phyloP scores from a whole-genome alignment of 2,329 filamentous ascomycete species.

The Tolypocladium inflatum region DNA sequence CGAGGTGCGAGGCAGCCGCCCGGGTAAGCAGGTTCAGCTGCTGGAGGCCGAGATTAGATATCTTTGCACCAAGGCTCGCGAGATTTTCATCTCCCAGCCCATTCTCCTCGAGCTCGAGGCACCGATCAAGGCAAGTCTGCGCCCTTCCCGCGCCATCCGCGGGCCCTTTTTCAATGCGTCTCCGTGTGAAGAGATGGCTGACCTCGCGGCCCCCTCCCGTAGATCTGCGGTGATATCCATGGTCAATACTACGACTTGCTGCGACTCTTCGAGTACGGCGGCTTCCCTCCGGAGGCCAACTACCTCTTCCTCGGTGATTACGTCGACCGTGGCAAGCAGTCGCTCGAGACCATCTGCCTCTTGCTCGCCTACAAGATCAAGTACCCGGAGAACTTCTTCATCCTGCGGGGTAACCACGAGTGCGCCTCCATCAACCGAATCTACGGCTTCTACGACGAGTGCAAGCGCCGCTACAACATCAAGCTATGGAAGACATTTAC shows the following conservation, averaged over 20 bases:
- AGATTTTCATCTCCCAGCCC: conserved; percentile 99
- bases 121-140: conserved; percentile 80
- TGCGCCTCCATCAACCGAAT: conserved; percentile 98
- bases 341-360: conserved; percentile 94
- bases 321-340: conserved; percentile 98
- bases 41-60: conserved; percentile 93
- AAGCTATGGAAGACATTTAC: conserved; percentile 99
- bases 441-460: conserved; percentile 99
- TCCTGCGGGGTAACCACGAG: conserved; percentile 96
- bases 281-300: conserved; percentile 96
- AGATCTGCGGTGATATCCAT: conserved; percentile 99
- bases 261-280: conserved; percentile 94
- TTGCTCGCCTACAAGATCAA: conserved; percentile 99
- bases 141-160: neutral
- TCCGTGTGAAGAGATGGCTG: conserved; percentile 3
- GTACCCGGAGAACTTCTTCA: conserved; percentile 99
- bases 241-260: conserved; percentile 98
- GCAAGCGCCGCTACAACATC: conserved; percentile 98
- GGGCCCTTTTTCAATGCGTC: neutral
- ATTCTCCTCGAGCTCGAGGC: conserved; percentile 96
- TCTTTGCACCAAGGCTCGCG: conserved; percentile 95
- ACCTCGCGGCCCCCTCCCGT: conserved; percentile 4
- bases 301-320: conserved; percentile 99
- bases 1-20: conserved; percentile 94
- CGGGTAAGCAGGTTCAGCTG: conserved; percentile 96